Base-by-base conservation (phyloP, 208 protist genomes). In the Cochliopodium minus region DNA sequence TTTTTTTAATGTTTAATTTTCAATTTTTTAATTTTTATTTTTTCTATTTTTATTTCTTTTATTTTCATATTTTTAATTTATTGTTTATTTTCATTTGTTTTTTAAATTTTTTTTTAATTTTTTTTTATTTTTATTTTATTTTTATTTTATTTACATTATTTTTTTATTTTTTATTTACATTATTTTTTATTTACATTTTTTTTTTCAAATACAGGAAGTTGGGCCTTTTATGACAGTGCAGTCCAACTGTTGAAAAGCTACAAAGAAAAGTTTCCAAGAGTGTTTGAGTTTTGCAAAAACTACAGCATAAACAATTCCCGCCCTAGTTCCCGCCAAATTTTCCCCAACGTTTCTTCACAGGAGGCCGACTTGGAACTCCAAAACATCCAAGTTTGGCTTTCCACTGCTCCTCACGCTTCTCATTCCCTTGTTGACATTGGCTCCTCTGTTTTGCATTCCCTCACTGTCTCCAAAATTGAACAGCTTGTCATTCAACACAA, bases 1-100 rank as follows among this genome's bases (percentile, higher is more conserved):
- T 43, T 43, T 43, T 43, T 43, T 43, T 43, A n/a, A n/a, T 43
- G 17, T 20, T 20, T 17, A 43, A n/a, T 22, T 22, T 20, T 43
- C 38, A n/a, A 17, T 17, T 43, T 43, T 43, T 43, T 43, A n/a
- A n/a, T 43, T 43, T 43, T 43, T 43, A n/a, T 43, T 43, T 43
- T 43, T 43, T 43, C n/a, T 43, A n/a, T 43, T 43, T 43, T 43
- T 43, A n/a, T 43, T 43, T 43, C n/a, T 43, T 43, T 43, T 43
- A n/a, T 43, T 43, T 43, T 43, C n/a, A n/a, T 43, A n/a, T 43
- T 43, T 43, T 43, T 43, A n/a, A n/a, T 43, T 43, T 43, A n/a
- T 43, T 43, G 17, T 43, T 43, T 43, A n/a, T 43, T 43, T 43
- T 43, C n/a, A n/a, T 43, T 43, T 43, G 17, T 43, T 43, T 43